Evolutionary conservation across 2,329 filamentous ascomycete genomes (phyloP).

Genomic region (Podosphaera aphanis): DNA sequence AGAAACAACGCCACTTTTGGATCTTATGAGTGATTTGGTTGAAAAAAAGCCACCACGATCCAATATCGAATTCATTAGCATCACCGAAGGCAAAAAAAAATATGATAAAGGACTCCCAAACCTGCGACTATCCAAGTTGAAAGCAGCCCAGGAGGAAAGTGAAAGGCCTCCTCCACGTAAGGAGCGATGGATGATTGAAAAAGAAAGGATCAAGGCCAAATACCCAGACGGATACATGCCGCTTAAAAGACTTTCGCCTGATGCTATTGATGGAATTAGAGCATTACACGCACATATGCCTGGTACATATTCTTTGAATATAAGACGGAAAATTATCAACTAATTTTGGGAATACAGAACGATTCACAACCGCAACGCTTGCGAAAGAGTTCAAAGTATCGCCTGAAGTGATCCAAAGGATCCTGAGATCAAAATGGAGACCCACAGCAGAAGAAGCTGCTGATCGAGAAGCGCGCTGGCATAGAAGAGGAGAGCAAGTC

Average conservation of each 20-base stretch:
- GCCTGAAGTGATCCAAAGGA: slow-evolving; percentile 64
- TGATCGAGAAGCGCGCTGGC: slow-evolving; percentile 35
- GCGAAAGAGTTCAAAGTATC: slow-evolving; percentile 67
- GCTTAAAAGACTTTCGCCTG: slow-evolving; percentile 68
- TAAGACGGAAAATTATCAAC: neutral
- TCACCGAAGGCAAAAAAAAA: neutral
- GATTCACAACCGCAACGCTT: slow-evolving; percentile 40
- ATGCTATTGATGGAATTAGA: slow-evolving; percentile 75
- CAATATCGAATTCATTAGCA: neutral
- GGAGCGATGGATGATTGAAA: slow-evolving; percentile 56
- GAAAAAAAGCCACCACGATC: neutral
- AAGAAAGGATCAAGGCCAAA: slow-evolving; percentile 49
- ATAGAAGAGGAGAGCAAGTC: slow-evolving; percentile 32
- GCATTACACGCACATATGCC: slow-evolving; percentile 60
- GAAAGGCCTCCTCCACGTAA: slow-evolving; percentile 15
- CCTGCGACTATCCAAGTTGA: neutral
- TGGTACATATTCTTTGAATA: slow-evolving; percentile 21
- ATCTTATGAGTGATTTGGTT: neutral
- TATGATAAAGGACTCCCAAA: neutral
- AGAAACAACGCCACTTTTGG: slow-evolving; percentile 1
- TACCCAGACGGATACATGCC: slow-evolving; percentile 67
- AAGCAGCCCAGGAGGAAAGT: slow-evolving; percentile 1
- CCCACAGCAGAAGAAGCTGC: slow-evolving; percentile 33
- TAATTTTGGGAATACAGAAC: neutral
- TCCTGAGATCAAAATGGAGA: slow-evolving; percentile 58